Percentiles rank a stretch among this genome's conserved stretches.
phyloP scores from a whole-genome alignment of 2,329 filamentous ascomycete genomes.

The Penicillium sp. region DNA sequence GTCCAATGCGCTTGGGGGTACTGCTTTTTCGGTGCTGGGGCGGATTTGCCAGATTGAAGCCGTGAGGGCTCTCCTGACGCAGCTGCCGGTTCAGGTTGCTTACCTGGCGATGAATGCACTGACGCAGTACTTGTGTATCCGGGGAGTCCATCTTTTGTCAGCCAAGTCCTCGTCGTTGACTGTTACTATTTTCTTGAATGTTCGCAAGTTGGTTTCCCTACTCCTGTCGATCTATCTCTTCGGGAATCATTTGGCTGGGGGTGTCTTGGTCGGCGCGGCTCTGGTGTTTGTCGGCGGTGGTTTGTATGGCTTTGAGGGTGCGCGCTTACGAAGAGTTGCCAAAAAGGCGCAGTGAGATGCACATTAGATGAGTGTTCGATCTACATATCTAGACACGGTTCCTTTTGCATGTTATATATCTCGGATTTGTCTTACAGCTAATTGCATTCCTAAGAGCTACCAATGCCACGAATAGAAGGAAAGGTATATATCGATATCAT shows the following conservation, averaged over 20 bases:
- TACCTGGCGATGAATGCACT: conserved; percentile 51
- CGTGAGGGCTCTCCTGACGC: conserved; percentile 21
- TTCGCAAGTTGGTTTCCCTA: conserved; percentile 85
- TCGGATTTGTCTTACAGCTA: background rate
- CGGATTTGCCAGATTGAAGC: conserved; percentile 14
- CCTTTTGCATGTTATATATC: background rate
- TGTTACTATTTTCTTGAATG: conserved; percentile 91
- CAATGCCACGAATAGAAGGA: background rate
- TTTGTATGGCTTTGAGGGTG: conserved; percentile 69
- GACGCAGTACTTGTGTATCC: conserved; percentile 90
- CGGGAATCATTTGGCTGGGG: conserved; percentile 67
- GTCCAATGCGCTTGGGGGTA: background rate
- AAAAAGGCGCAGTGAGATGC: conserved; percentile 17
- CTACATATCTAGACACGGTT: background rate
- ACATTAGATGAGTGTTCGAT: background rate
- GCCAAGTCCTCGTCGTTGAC: conserved; percentile 83
- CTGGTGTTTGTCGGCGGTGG: conserved; percentile 88
- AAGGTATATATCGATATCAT: conserved; percentile 13
- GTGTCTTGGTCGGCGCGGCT: conserved; percentile 70
- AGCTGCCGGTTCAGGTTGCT: conserved; percentile 30
- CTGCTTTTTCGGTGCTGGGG: conserved; percentile 10
- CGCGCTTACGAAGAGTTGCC: conserved; percentile 25
- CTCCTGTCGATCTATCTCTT: conserved; percentile 89
- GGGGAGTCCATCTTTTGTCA: conserved; percentile 87
- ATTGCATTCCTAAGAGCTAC: background rate